Evolutionary conservation across 495 filamentous ascomycete genomes (phyloP), one percentile per base, ranked within the genome.

Genomic region (Hamigera avellanea): DNA sequence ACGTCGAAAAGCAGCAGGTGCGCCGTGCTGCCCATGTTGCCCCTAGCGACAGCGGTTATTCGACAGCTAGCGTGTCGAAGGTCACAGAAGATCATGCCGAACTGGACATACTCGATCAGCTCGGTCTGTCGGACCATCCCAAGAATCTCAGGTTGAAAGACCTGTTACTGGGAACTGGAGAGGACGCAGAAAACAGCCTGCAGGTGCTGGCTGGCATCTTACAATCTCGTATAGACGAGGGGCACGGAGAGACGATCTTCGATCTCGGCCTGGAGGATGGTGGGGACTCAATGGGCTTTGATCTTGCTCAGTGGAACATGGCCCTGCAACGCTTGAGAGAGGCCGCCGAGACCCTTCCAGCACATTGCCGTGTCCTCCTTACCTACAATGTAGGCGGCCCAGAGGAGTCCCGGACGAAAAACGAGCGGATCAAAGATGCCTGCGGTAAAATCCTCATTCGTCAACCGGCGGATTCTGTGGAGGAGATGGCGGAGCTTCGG

Each of bases 191-290:
- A 7, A 68, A 74, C 36, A 77, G 68, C 36, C 59, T 85, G 13
- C 61, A 68, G 35, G 67, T 75, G 19, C 60, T 93, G 8, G 68
- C 68, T 13, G 65, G 71, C 27, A 55, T 77, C 28, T 46, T 96
- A 25, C 65, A 78, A 33, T 63, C 63, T 12, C 72, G 88, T 35
- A 61, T 96, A 33, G 68, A 75, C 8, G 89, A 96, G 57, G 91
- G 91, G 8, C 79, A 89, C 47, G 86, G 87, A 35, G 91, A 98
- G 60, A 76, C 80, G 0, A 66, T 96, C 18, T 94, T 98, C 49
- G 91, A 98, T 42, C 61, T 98, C 3, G 91, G 91, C 2, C 76
- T 87, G 27, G 91, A 98, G 57, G 81, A 93, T 52, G 89, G 80
- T 52, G 86, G 86, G 15, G 89, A 95, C 29, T 71, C 81, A n/a